A percentile compares a stretch with the other conserved stretches of the same genome.
phyloP scores from a whole-genome alignment of 2,329 filamentous ascomycete genomes.

The Penicillium sp. region DNA sequence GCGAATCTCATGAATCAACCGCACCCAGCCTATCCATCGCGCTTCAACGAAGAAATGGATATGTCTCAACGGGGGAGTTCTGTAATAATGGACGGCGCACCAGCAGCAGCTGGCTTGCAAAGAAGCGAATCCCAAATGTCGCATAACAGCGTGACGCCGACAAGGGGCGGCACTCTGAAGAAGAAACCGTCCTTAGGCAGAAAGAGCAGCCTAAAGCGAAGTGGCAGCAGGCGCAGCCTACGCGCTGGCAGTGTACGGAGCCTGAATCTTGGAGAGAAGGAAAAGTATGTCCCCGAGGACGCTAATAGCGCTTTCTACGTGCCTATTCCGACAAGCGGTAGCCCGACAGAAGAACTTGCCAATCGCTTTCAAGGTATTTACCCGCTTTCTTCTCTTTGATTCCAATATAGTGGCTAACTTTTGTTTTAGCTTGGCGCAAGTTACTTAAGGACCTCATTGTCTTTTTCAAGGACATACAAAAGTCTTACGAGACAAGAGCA shows the following conservation, averaged over 20 bases:
- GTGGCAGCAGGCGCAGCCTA: slow-evolving; percentile 74
- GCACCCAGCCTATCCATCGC: slow-evolving; percentile 31
- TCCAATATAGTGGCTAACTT: neutral
- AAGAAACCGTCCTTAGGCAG: slow-evolving; percentile 80
- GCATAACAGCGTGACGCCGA: slow-evolving; percentile 37
- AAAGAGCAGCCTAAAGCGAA: slow-evolving; percentile 70
- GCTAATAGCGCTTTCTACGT: slow-evolving; percentile 82
- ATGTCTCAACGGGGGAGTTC: slow-evolving; percentile 32
- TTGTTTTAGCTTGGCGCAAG: slow-evolving; percentile 76
- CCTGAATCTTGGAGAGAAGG: slow-evolving; percentile 65
- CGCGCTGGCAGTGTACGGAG: slow-evolving; percentile 84
- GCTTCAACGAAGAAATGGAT: slow-evolving; percentile 39
- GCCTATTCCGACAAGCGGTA: slow-evolving; percentile 81
- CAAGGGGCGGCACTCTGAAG: slow-evolving; percentile 71
- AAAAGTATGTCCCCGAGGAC: slow-evolving; percentile 55
- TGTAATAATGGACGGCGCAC: slow-evolving; percentile 26
- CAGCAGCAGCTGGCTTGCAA: slow-evolving; percentile 26
- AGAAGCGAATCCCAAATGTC: slow-evolving; percentile 42
- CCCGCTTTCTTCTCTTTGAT: neutral
- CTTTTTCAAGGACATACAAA: slow-evolving; percentile 90
- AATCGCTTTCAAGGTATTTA: slow-evolving; percentile 77
- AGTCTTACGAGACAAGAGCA: slow-evolving; percentile 77
- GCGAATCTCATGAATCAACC: slow-evolving; percentile 25
- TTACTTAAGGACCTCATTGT: slow-evolving; percentile 89
- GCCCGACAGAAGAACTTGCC: slow-evolving; percentile 81